Evolutionary conservation across 441 rosid genomes (phyloP), one percentile per base, ranked within the genome.

Genomic region (Erodium texanum): DNA sequence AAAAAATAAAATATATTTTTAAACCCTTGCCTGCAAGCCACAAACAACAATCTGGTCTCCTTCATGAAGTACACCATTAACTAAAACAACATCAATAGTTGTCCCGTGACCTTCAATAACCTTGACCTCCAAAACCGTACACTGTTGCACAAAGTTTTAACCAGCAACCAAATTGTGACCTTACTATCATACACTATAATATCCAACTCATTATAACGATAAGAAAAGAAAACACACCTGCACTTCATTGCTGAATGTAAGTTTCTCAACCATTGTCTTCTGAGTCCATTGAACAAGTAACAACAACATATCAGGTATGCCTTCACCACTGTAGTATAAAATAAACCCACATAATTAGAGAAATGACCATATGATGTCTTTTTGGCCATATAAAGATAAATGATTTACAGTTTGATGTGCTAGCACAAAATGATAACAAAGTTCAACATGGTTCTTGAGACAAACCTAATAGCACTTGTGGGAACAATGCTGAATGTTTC

Each of bases 1-100:
- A 58, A 58, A 34, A 34, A 34, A 34, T 0, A 34, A 34, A 68
- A 45, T 36, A 14, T 8, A 20, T 41, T 5, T 48, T 70, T 34
- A 68, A 54, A 61, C 71, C 75, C 90, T 83, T 85, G 76, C 99
- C 93, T 93, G 97, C 83, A 92, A 78, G 75, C 99, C 97, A 76
- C 96, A 91, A 72, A 91, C 91, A 73, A 94, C 98, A 62, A 94
- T 92, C 72, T 92, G 94, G 85, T 94, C 99, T 79, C 96, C 97
- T 85, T 88, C 97, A 78, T 83, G 98, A 67, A 92, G 98, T 68
- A 84, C 89, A 38, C 99, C 97, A 68, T 92, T 92, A 68, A 91
- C 97, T 73, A 94, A 78, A 75, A 89, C 97, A 63, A 89, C 97
- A 80, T 94, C 98, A 69, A 92, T 89, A 27, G 99, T 94, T 71